Evolutionary conservation across 768 basidiomycete species (phyloP).

Genomic region (Panellus pusillus): DNA sequence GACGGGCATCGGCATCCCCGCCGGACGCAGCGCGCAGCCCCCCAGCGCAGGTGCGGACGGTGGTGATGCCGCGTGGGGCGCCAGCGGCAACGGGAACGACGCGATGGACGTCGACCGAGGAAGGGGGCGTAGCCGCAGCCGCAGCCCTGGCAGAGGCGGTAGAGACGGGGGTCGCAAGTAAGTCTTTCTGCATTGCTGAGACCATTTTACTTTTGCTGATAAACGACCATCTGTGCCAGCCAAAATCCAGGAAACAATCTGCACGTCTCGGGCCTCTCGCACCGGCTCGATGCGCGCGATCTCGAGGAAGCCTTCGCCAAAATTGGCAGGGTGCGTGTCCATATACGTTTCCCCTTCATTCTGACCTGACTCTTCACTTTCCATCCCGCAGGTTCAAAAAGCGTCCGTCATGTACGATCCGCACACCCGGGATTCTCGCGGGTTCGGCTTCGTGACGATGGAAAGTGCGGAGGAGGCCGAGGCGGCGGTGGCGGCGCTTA

Average conservation of each 20-base stretch:
- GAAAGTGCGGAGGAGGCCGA: constrained; percentile 83
- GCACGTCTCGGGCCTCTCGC: constrained; percentile 59
- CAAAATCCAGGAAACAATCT: constrained; percentile 66
- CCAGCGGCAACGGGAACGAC: constrained; percentile 28
- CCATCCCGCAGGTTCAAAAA: constrained; percentile 60
- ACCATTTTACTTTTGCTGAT: constrained; percentile 18
- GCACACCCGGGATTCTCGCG: constrained; percentile 64
- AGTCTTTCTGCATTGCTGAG: constrained; percentile 22
- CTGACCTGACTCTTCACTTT: background rate
- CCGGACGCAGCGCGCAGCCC: constrained; percentile 37
- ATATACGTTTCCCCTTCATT: background rate
- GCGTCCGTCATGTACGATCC: constrained; percentile 74
- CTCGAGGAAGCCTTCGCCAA: constrained; percentile 89
- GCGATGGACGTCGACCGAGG: constrained; percentile 29
- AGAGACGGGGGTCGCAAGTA: constrained; percentile 48
- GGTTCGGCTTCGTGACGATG: constrained; percentile 80
- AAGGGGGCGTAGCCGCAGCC: constrained; percentile 73
- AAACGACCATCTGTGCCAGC: too few relatives aligned
- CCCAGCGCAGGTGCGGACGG: constrained; percentile 32
- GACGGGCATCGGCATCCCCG: constrained; percentile 71
- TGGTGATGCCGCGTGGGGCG: constrained; percentile 61
- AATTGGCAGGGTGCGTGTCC: constrained; percentile 72
- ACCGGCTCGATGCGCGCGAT: constrained; percentile 72
- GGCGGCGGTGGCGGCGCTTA: constrained; percentile 82
- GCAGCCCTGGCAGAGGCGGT: constrained; percentile 62